Evolutionary conservation across 1,139 yeast genomes (phyloP).

Genomic region (Ogataea hybrid): DNA sequence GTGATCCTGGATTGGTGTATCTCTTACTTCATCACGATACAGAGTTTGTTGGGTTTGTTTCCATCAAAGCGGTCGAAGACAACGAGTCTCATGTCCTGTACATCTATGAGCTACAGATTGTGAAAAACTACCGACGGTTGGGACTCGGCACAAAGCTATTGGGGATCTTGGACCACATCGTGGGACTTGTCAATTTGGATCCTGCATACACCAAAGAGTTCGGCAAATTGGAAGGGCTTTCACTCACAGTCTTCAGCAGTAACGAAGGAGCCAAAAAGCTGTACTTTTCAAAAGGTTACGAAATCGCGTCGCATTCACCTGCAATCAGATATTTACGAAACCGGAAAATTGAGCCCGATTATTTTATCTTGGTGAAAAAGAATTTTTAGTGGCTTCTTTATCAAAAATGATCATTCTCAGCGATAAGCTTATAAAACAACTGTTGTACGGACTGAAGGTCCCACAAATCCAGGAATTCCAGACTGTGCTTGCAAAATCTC

Average conservation of each 20-base stretch:
- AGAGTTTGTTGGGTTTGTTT: conserved; percentile 37
- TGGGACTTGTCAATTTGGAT: conserved; percentile 23
- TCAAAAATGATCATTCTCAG: conserved; percentile 31
- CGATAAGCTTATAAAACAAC: conserved; percentile 23
- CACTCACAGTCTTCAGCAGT: conserved; percentile 52
- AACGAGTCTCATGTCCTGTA: conserved; percentile 39
- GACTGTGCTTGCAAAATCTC: conserved; percentile 24
- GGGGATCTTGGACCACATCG: conserved; percentile 32
- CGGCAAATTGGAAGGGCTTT: conserved; percentile 33
- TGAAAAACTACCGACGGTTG: conserved; percentile 31
- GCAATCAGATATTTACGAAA: conserved; percentile 42
- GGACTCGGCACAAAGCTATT: conserved; percentile 38
- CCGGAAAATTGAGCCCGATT: conserved; percentile 40
- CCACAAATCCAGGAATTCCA: conserved; percentile 27
- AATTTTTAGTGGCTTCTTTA: neutral
- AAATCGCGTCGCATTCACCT: conserved; percentile 42
- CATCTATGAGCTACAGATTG: conserved; percentile 47
- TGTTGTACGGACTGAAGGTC: conserved; percentile 19
- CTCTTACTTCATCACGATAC: conserved; percentile 28
- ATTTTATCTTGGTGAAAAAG: conserved; percentile 34
- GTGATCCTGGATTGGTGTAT: conserved; percentile 43
- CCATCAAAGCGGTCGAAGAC: conserved; percentile 39
- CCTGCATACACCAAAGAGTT: conserved; percentile 7
- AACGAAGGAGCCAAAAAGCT: conserved; percentile 43
- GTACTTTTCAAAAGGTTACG: conserved; percentile 44